Base-by-base conservation (phyloP, 208 protist genomes). In the Crithidia bombi region DNA sequence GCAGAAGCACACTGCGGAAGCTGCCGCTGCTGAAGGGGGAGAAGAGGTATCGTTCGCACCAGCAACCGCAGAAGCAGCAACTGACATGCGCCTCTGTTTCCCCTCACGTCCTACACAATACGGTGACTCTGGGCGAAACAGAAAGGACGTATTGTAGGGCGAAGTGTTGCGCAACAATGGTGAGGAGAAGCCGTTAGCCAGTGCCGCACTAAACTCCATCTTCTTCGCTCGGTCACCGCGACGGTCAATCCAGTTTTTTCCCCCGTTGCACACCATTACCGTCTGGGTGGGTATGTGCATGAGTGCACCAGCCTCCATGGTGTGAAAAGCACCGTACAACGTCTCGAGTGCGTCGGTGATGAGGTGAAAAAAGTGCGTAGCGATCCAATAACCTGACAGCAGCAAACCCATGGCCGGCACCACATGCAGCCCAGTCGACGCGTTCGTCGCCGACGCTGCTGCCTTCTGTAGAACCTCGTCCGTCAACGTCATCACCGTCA, bases 311-410 rank as follows among this genome's bases (percentile, higher is more conserved):
- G 30, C 47, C 36, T 73, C 61, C 59, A 62, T 56, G 6, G 51
- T 64, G 26, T 70, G 47, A 32, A 68, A 69, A 25, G 68, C 25
- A 19, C 47, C 38, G 44, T 59, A 59, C 38, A 80, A 49, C 36
- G 39, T 70, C 62, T 75, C 74, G 11, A 80, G 66, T 5, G 68
- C 57, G 41, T 80, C 74, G 0, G 69, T 73, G 47, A 80, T 35
- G 38, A 80, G 68, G 46, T 80, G 74, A 14, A 75, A 64, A 26
- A 69, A 67, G 63, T 80, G 74, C 21, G 47, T 80, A 11, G 74
- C 52, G 49, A 69, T 70, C 59, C 69, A 80, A 43, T 44, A 28
- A 4, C 61, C 74, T 4, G 47, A 47, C 17, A 70, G 21, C 11
- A 80, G 54, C 21, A 80, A 25, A 9, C 61, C 74, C 74, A 80